These are phyloP conservation scores for Verruconis gallopava DNA, from an alignment of 2,329 filamentous ascomycete species.

Conservation along the genomic window DNA sequence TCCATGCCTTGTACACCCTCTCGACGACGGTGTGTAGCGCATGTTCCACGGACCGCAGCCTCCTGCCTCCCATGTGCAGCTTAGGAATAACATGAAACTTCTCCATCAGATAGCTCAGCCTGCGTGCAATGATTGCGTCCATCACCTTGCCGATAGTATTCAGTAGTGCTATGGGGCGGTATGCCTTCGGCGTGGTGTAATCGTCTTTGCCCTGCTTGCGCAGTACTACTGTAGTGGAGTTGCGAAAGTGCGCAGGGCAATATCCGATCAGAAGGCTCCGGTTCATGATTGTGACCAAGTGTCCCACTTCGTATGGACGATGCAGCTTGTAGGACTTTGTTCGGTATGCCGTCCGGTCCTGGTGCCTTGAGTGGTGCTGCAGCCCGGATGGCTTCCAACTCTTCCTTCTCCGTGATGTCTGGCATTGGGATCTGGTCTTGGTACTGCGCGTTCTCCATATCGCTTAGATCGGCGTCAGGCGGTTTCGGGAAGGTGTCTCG, in stretches of 20 bases:
- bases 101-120: constrained; percentile 13
- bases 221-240: constrained; percentile 17
- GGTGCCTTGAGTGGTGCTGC: too few species aligned
- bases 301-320: not conserved
- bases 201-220: constrained; percentile 18
- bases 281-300: constrained; percentile 13
- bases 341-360: constrained; percentile 16
- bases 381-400: too few species aligned
- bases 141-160: constrained; percentile 20
- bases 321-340: constrained; percentile 11
- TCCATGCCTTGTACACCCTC: too few species aligned
- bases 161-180: too few species aligned
- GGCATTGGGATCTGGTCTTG: too few species aligned
- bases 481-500: constrained; percentile 3
- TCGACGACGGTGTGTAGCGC: too few species aligned
- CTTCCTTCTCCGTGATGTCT: too few species aligned
- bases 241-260: constrained; percentile 14
- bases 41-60: too few species aligned
- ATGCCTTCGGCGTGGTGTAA: constrained; percentile 18
- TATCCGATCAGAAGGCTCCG: constrained; percentile 13
- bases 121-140: constrained; percentile 17
- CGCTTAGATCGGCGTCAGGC: constrained; percentile 10
- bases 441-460: constrained; percentile 10
- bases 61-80: constrained; percentile 18
- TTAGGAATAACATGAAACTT: constrained; percentile 15